Percentiles rank a stretch among this genome's conserved stretches.
Conservation (phyloP, 352 stramenopile genomes). For the Phytophthora pini region DNA sequence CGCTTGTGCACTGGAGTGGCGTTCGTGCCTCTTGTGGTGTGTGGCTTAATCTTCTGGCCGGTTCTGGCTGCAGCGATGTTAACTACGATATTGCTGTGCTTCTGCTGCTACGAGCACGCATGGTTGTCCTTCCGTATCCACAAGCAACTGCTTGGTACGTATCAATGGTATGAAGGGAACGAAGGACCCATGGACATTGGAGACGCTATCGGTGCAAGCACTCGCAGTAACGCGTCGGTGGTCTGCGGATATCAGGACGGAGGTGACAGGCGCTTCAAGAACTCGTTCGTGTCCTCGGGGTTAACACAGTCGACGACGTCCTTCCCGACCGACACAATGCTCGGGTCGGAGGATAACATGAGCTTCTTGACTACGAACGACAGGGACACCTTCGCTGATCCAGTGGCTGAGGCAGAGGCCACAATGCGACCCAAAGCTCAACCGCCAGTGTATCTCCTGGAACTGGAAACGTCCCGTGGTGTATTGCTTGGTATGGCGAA, state of each 20-base stretch:
- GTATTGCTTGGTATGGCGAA: constrained; percentile 34
- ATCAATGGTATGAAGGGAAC: constrained; percentile 52
- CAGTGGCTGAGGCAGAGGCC: constrained; percentile 28
- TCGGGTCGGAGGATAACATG: constrained; percentile 27
- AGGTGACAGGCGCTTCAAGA: constrained; percentile 39
- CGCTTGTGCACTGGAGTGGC: constrained; percentile 37
- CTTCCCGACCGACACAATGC: constrained; percentile 24
- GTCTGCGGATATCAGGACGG: constrained; percentile 33
- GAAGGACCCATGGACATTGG: constrained; percentile 17
- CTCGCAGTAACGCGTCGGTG: constrained; percentile 14
- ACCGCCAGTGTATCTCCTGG: constrained; percentile 30
- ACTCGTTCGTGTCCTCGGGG: constrained; percentile 36
- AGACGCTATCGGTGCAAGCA: constrained; percentile 18
- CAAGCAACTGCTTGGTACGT: constrained; percentile 47
- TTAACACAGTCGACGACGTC: constrained; percentile 46
- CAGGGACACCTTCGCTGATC: constrained; percentile 45
- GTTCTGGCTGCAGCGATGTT: constrained; percentile 37
- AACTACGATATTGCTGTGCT: constrained; percentile 35
- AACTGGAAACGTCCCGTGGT: constrained; percentile 33
- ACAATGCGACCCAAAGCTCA: constrained; percentile 21
- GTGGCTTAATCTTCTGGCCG: constrained; percentile 44
- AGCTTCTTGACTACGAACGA: constrained; percentile 36
- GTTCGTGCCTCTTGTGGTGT: constrained; percentile 38
- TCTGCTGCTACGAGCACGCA: constrained; percentile 60
- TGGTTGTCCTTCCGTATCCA: constrained; percentile 66